Conservation (phyloP, 2,329 filamentous ascomycete genomes). For the Cladobotryum mycophilum region DNA sequence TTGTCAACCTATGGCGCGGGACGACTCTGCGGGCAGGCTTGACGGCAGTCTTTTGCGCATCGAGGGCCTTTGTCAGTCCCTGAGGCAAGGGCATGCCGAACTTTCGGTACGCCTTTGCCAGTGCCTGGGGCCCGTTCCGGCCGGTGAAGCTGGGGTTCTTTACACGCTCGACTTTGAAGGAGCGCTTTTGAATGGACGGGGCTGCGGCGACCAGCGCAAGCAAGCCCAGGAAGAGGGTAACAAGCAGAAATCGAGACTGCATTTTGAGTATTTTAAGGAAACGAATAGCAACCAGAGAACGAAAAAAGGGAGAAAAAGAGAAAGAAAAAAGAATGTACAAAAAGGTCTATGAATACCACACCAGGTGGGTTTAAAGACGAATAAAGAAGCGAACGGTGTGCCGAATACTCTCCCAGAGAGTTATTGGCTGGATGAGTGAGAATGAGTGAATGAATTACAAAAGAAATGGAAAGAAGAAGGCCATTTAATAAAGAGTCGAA, state of each 20-base stretch:
- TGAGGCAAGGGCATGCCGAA: slow-evolving; percentile 50
- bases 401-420: slow-evolving; percentile 8
- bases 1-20: no score
- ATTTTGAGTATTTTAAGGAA: slow-evolving; percentile 4
- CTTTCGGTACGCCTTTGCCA: slow-evolving; percentile 63
- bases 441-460: neutral
- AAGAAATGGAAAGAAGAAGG: neutral
- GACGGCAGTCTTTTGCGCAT: slow-evolving; percentile 17
- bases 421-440: neutral
- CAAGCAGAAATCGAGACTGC: slow-evolving; percentile 12
- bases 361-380: slow-evolving; percentile 10
- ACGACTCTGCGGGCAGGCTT: neutral
- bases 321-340: slow-evolving; percentile 1
- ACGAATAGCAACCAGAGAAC: no score
- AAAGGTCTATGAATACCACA: slow-evolving; percentile 4
- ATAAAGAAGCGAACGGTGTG: slow-evolving; percentile 2
- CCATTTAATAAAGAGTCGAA: slow-evolving; percentile 6
- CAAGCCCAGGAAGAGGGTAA: slow-evolving; percentile 38
- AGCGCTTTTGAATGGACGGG: slow-evolving; percentile 41
- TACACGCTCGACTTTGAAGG: slow-evolving; percentile 56
- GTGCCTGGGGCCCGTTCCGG: slow-evolving; percentile 51
- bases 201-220: slow-evolving; percentile 43
- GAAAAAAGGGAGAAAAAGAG: neutral
- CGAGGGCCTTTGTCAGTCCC: slow-evolving; percentile 33
- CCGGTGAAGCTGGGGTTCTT: slow-evolving; percentile 48